A percentile compares a stretch with the other conserved stretches of the same genome.
Evolutionary conservation across 176 grass and related monocot genomes (phyloP).

Genomic region (Avena eriantha): DNA sequence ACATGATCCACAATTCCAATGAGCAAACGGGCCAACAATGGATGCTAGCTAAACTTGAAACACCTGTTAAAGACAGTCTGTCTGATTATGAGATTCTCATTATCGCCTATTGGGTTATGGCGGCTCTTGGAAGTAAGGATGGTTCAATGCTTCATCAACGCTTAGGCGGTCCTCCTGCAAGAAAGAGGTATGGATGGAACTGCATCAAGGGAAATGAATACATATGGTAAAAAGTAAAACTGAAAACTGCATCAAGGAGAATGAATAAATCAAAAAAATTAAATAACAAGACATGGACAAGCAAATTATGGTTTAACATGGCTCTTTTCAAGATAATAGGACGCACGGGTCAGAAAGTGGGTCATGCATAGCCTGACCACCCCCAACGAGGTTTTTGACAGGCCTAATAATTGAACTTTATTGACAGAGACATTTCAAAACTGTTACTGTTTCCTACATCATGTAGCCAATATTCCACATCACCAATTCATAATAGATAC

Average conservation of each 20-base stretch:
- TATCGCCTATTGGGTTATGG: background rate
- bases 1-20: background rate
- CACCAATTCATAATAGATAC: background rate
- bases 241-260: background rate
- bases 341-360: background rate
- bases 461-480: background rate
- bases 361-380: background rate
- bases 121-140: constrained; percentile 83
- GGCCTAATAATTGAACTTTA: background rate
- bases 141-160: constrained; percentile 83
- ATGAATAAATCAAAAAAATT: background rate
- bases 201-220: background rate
- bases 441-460: background rate
- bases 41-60: background rate
- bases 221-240: background rate
- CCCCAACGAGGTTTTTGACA: background rate
- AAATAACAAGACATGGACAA: background rate
- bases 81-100: background rate
- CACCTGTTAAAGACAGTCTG: background rate
- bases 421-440: background rate
- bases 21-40: background rate
- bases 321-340: constrained; percentile 14
- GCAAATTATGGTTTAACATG: background rate
- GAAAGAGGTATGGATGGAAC: constrained; percentile 4
- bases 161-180: constrained; percentile 83